Percentiles rank a stretch among this genome's conserved stretches.
These are phyloP conservation scores for Blastobotrys petasosporus DNA, from an alignment of 1,139 yeast genomes.

Conservation along the genomic window DNA sequence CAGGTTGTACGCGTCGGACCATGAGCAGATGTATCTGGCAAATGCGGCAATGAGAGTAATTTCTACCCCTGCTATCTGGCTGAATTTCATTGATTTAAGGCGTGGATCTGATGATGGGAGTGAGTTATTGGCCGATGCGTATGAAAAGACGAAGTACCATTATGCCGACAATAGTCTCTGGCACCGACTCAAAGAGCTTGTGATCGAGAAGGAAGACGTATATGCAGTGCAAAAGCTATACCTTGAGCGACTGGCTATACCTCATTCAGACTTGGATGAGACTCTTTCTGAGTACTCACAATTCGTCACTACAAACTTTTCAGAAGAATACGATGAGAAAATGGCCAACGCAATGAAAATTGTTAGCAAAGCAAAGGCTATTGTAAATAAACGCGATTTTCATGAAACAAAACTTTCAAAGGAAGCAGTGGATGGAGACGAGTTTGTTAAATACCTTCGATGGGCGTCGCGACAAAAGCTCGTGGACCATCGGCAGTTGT, in stretches of 20 bases:
- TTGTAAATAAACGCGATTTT: conserved; percentile 18
- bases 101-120: too few species aligned
- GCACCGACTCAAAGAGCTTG: too few species aligned
- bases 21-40: too few species aligned
- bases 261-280: conserved; percentile 41
- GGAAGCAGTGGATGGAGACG: conserved; percentile 8
- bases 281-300: conserved; percentile 43
- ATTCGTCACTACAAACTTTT: conserved; percentile 35
- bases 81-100: too few species aligned
- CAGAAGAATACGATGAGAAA: conserved; percentile 36
- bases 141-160: too few species aligned
- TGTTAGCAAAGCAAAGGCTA: conserved; percentile 32
- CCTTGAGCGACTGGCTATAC: conserved; percentile 37
- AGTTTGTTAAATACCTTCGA: conserved; percentile 31
- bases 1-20: too few species aligned
- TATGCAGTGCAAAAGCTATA: conserved; percentile 29
- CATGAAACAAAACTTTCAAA: conserved; percentile 19
- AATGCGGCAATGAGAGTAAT: too few species aligned
- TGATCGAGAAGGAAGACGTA: too few species aligned
- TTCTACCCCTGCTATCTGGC: too few species aligned
- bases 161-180: too few species aligned
- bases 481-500: conserved; percentile 16
- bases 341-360: conserved; percentile 40
- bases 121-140: too few species aligned
- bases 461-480: conserved; percentile 19